Evolutionary conservation across 2,329 filamentous ascomycete genomes (phyloP).

Genomic region (Podosphaera aphanis): DNA sequence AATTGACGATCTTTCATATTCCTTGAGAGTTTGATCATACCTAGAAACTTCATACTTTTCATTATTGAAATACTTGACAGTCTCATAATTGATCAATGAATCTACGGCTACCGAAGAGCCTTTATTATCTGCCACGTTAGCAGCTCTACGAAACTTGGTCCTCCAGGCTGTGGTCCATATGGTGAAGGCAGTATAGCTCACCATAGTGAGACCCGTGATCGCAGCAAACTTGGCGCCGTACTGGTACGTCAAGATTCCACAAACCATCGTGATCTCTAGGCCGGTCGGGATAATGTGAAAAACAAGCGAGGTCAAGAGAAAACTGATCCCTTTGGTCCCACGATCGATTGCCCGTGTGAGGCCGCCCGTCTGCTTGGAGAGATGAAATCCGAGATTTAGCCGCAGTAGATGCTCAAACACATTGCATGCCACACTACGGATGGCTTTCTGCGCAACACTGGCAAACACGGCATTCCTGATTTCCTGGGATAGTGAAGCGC

Average conservation of each 20-base stretch:
- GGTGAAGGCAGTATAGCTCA: slow-evolving; percentile 85
- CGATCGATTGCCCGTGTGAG: slow-evolving; percentile 84
- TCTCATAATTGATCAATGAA: slow-evolving; percentile 94
- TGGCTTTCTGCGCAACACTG: slow-evolving; percentile 89
- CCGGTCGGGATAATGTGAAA: slow-evolving; percentile 91
- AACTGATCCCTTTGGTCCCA: slow-evolving; percentile 96
- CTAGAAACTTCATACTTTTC: slow-evolving; percentile 80
- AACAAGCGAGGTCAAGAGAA: slow-evolving; percentile 90
- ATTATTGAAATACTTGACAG: slow-evolving; percentile 99
- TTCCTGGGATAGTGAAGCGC: slow-evolving; percentile 78
- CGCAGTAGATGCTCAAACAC: slow-evolving; percentile 79
- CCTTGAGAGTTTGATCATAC: slow-evolving; percentile 66
- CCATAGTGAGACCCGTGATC: slow-evolving; percentile 78
- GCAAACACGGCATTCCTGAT: slow-evolving; percentile 90
- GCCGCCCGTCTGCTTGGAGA: slow-evolving; percentile 83
- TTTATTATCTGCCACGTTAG: slow-evolving; percentile 88
- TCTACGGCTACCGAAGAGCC: slow-evolving; percentile 90
- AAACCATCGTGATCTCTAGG: slow-evolving; percentile 84
- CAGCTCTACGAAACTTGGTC: slow-evolving; percentile 84
- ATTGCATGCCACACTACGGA: slow-evolving; percentile 69
- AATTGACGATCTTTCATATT: slow-evolving; percentile 85
- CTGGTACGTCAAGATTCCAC: slow-evolving; percentile 87
- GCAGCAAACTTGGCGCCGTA: slow-evolving; percentile 81
- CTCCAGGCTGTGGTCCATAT: slow-evolving; percentile 93
- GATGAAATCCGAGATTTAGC: slow-evolving; percentile 80